Evolutionary conservation across 2,329 filamentous ascomycete genomes (phyloP), one percentile per base, ranked within the genome.

Genomic region (Penicillium sp.): DNA sequence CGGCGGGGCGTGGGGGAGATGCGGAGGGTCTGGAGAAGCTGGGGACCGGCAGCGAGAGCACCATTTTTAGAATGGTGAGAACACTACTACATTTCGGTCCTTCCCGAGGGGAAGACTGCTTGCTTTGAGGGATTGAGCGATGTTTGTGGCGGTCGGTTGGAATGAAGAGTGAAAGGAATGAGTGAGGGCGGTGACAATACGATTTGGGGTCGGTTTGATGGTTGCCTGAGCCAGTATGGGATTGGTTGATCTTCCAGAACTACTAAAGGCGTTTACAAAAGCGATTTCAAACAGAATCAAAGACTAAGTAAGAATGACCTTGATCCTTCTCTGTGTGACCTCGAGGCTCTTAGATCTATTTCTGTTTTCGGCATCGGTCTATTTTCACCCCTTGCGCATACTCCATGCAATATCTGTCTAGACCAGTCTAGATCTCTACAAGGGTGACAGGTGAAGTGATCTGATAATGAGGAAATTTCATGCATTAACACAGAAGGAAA

Each of bases 41-140:
- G 42, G 73, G 68, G 47, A 75, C 64, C 35, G 70, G 64, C 58
- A 74, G 65, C 56, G 69, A 73, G 55, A 72, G 71, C 69, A 73
- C 70, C 73, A 75, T 74, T 57, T 73, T 63, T 55, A 56, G 31
- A 27, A 48, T 22, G 11, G 43, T 46, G 37, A 54, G 47, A 51
- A 40, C 37, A 43, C 57, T 62, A 56, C 69, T 73, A 74, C 71
- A 74, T 74, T 58, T 70, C 68, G 63, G 25, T 54, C 47, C 23
- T 52, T n/a, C 23, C 7, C 8, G 9, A n/a, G n/a, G n/a, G 23
- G 25, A n/a, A 37, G 8, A 22, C n/a, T 43, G 31, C 25, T 53
- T 47, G 41, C 42, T 53, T 46, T 33, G 27, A 37, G 22, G 33
- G 27, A 23, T 29, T 18, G 49, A 14, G 14, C 25, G 20, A 45